A percentile compares a stretch with the other conserved stretches of the same genome.
These are phyloP conservation scores for Carallia brachiata DNA, from an alignment of 345 rosid genomes.

Conservation along the genomic window DNA sequence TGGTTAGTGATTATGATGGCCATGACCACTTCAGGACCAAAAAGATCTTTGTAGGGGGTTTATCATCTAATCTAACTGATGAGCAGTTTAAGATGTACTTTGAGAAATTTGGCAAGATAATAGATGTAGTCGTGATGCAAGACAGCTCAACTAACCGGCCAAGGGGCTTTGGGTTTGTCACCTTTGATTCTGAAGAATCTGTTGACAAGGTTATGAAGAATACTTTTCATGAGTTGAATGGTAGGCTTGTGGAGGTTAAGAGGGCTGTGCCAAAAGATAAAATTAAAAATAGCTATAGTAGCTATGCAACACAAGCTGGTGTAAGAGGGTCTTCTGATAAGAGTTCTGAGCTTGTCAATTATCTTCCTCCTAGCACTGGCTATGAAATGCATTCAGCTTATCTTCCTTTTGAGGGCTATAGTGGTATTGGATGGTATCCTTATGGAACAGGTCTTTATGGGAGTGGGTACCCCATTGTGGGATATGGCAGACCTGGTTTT, in stretches of 20 bases:
- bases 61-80: slow-evolving; percentile 57
- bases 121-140: slow-evolving; percentile 84
- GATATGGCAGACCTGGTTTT: slow-evolving; percentile 29
- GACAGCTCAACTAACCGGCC: slow-evolving; percentile 68
- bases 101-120: slow-evolving; percentile 60
- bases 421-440: slow-evolving; percentile 29
- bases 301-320: slow-evolving; percentile 12
- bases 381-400: slow-evolving; percentile 31
- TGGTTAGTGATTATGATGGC: slow-evolving; percentile 20
- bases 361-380: slow-evolving; percentile 28
- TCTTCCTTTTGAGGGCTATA: slow-evolving; percentile 31
- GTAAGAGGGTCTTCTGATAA: slow-evolving; percentile 13
- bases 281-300: slow-evolving; percentile 26
- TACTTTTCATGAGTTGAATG: slow-evolving; percentile 58
- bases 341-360: slow-evolving; percentile 26
- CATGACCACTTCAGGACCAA: slow-evolving; percentile 38
- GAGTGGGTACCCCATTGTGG: slow-evolving; percentile 36
- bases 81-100: slow-evolving; percentile 74
- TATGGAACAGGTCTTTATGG: slow-evolving; percentile 38
- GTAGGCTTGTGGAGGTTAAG: slow-evolving; percentile 75
- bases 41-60: slow-evolving; percentile 87
- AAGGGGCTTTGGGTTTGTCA: slow-evolving; percentile 88
- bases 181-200: slow-evolving; percentile 66
- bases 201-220: slow-evolving; percentile 63
- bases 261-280: slow-evolving; percentile 83